Evolutionary conservation across 2,329 filamentous ascomycete genomes (phyloP), one percentile per base, ranked within the genome.

Genomic region (Colletotrichum abscissum): DNA sequence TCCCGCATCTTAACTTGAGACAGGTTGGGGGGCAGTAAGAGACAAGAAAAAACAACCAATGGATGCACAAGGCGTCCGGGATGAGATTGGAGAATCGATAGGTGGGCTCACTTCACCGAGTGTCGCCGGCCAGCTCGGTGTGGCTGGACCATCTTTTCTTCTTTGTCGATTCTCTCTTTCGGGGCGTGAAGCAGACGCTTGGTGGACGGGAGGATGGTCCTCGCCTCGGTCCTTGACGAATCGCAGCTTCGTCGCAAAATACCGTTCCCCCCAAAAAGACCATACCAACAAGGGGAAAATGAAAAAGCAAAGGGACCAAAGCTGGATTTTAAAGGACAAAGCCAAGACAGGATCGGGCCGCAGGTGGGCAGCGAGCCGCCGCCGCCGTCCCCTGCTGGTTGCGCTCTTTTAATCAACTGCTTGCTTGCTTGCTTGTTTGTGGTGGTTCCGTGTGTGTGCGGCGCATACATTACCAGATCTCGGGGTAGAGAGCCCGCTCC

Each of bases 261-360:
- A 5, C 26, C 5, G 19, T 49, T 11, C 42, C 42, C 19, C 9
- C 1, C 3, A 11, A 49, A 49, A 49, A 22, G 5, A 49, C 5
- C 38, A 42, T 6, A 7, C 38, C 38, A 42, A 42, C 16, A 42
- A 42, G 33, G 38, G 38, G 38, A 42, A 19, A 42, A 16, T 56
- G 24, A 28, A 69, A 64, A 69, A 64, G 54, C 65, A 72, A 63
- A 22, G 22, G 24, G 49, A 26, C 16, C 46, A 22, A 22, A 58
- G 56, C 63, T 55, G 68, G 54, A 28, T 64, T 49, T 49, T 54
- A 54, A 35, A 60, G 55, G 16, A 30, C 58, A 26, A 56, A 56
- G 70, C 66, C 66, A 72, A 69, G 70, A 60, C 66, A 69, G 70
- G 70, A 69, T 72, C 70, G 66, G 70, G 66, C 70, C 66, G 70